Evolutionary conservation across 2,329 filamentous ascomycete genomes (phyloP).

Genomic region (Penicillium vulpinum): DNA sequence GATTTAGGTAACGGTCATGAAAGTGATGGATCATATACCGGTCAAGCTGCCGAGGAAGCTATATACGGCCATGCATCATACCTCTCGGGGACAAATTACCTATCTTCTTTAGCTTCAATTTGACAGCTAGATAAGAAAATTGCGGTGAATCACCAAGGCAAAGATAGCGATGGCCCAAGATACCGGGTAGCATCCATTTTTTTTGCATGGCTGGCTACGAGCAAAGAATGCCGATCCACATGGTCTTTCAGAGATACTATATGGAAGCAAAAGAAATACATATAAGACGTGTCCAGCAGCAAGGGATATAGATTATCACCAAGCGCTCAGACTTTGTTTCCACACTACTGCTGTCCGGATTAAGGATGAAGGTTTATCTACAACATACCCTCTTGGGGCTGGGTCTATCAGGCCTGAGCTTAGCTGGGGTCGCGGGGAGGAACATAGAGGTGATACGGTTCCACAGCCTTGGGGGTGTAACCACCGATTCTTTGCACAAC

Average conservation of each 20-base stretch:
- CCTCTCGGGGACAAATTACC: background rate
- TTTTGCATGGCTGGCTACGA: too few relatives aligned
- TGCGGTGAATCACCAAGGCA: too few relatives aligned
- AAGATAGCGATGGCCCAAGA: background rate
- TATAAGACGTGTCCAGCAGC: background rate
- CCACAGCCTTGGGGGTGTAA: constrained; percentile 36
- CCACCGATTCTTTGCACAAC: constrained; percentile 50
- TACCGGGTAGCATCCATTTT: background rate
- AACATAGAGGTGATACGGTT: constrained; percentile 20
- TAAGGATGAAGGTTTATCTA: constrained; percentile 6
- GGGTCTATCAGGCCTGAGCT: constrained; percentile 5
- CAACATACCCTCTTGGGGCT: constrained; percentile 8
- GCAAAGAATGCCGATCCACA: too few relatives aligned
- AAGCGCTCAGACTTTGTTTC: background rate
- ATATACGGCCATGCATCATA: background rate
- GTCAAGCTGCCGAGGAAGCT: background rate
- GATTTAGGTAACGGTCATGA: background rate
- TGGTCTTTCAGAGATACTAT: too few relatives aligned
- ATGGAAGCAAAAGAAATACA: background rate
- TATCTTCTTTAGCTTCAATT: background rate
- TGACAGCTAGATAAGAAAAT: background rate
- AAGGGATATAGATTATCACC: background rate
- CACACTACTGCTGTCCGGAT: background rate
- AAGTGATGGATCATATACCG: background rate
- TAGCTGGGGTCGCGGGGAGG: constrained; percentile 4